Evolutionary conservation across 306 rosid genomes (phyloP).

Genomic region (Quercus engelmannii): DNA sequence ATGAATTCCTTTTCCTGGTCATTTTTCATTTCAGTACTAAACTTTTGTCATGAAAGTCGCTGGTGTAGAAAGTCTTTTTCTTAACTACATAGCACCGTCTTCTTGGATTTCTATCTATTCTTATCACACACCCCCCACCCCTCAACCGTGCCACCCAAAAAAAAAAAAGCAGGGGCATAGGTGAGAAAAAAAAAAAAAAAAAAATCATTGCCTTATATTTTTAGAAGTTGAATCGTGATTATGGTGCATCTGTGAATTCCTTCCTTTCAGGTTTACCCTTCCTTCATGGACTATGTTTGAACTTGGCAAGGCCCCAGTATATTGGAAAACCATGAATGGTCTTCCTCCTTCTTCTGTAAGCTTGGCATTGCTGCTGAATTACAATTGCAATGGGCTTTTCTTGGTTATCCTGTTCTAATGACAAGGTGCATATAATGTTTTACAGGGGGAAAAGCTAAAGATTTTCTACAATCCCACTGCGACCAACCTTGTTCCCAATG

Average conservation of each 20-base stretch:
- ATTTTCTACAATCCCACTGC: slow-evolving; percentile 89
- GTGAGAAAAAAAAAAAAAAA: background rate
- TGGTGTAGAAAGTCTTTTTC: background rate
- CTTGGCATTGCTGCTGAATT: background rate
- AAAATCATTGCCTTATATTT: background rate
- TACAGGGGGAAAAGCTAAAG: slow-evolving; percentile 80
- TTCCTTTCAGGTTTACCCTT: slow-evolving; percentile 51
- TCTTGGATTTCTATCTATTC: background rate
- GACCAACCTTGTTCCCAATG: slow-evolving; percentile 56
- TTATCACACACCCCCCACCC: no score
- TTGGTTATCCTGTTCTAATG: background rate
- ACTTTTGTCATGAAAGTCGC: background rate
- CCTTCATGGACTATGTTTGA: slow-evolving; percentile 93
- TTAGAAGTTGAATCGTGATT: background rate
- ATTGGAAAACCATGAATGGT: slow-evolving; percentile 93
- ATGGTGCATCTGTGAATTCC: background rate
- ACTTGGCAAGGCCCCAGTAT: slow-evolving; percentile 72
- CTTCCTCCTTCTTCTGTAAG: slow-evolving; percentile 79
- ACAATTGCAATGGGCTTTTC: background rate
- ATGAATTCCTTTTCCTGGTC: slow-evolving; percentile 18
- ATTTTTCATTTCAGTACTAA: background rate
- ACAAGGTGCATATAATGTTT: slow-evolving; percentile 18
- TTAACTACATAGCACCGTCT: background rate
- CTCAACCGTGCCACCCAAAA: no score
- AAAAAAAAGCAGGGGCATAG: no score